Base-by-base conservation (phyloP, 257 asterid genomes). In the Ligustrum vulgare region DNA sequence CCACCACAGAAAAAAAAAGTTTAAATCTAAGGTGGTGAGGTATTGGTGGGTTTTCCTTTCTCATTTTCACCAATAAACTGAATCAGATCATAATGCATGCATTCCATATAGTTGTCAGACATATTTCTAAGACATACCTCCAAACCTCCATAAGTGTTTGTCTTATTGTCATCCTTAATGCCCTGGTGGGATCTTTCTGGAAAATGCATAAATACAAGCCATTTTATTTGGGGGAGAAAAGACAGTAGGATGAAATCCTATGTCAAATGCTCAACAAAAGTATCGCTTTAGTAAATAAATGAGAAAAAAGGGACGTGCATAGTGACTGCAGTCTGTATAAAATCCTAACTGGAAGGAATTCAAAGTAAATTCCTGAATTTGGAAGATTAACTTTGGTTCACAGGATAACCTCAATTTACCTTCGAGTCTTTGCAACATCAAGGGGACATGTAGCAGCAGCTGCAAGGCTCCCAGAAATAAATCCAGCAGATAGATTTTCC, bases 401-500 rank as follows among this genome's bases (percentile, higher is more conserved):
- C 35, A 75, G 36, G 68, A 49, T 70, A 35, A 93, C 98, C 98
- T 93, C 97, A 49, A 91, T 93, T 77, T 93, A 96, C 37, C 81
- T 82, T 32, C 96, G 86, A 64, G 98, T 93, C 86, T 92, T 89
- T 49, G 86, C 98, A 78, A 93, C 98, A 78, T 93, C 97, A 62
- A 93, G 80, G 56, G 97, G 98, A 80, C 93, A 87, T 0, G 98
- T 93, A 20, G 79, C 54, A 54, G 91, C 94, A 33, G 96, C 94
- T n/a, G 96, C 96, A 79, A 93, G 85, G 82, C 91, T 93, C 77
- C 98, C 98, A 22, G 97, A 96, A 39, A 90, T 78, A 76, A 91
- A 85, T 69, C 96, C 94, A 58, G 96, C 90, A 73, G 84, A 76
- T 72, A 93, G 91, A 81, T 93, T 91, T 81, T 91, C 97, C n/a